These are phyloP conservation scores for Lepidium campestre DNA, from an alignment of 441 rosid genomes.

Conservation along the genomic window DNA sequence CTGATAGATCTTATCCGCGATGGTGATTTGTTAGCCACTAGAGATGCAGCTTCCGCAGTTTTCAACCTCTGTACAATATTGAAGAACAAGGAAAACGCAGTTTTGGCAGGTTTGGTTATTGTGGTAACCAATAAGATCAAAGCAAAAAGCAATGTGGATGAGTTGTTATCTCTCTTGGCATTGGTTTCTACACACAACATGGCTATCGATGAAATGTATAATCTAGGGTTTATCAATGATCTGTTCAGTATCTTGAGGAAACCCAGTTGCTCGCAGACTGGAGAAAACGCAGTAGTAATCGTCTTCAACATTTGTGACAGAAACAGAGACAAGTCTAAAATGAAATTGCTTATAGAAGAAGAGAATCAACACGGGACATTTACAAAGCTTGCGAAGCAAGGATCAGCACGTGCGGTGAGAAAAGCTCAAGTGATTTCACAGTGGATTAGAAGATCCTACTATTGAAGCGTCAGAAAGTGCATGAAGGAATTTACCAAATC, in stretches of 20 bases:
- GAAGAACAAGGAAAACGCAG: constrained; percentile 32
- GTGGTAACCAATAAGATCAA: constrained; percentile 32
- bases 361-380: constrained; percentile 32
- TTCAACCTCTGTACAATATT: constrained; percentile 27
- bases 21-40: constrained; percentile 36
- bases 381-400: constrained; percentile 30
- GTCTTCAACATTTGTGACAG: constrained; percentile 26
- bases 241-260: constrained; percentile 37
- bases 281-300: constrained; percentile 40
- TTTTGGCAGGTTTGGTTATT: constrained; percentile 28
- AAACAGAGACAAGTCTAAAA: constrained; percentile 1
- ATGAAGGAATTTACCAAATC: background rate
- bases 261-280: constrained; percentile 20
- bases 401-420: constrained; percentile 43
- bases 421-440: constrained; percentile 34
- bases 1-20: constrained; percentile 33
- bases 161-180: constrained; percentile 40
- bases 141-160: constrained; percentile 29
- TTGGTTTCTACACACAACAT: constrained; percentile 28
- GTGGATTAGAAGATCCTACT: constrained; percentile 22
- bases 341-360: constrained; percentile 29
- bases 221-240: constrained; percentile 26
- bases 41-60: constrained; percentile 41
- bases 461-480: constrained; percentile 5
- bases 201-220: constrained; percentile 32